phyloP scores from a whole-genome alignment of 495 filamentous ascomycete species.

The Astrothelium subdiscretum region DNA sequence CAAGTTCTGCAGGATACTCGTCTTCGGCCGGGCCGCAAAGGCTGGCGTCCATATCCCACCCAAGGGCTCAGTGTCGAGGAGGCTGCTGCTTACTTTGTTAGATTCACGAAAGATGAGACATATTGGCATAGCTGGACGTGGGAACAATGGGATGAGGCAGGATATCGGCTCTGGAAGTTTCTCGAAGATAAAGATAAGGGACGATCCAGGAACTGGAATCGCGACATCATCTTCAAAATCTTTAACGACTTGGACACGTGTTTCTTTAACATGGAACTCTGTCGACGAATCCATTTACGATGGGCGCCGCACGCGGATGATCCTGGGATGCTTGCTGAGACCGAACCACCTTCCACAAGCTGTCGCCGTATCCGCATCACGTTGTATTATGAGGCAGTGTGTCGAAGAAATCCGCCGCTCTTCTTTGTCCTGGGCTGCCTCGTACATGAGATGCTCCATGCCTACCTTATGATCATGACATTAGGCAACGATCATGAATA shows the following conservation, averaged over 20 bases:
- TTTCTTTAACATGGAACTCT: constrained; percentile 1
- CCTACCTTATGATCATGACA: not conserved
- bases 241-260: constrained; percentile 2
- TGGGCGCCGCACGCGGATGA: not conserved
- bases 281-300: not conserved
- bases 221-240: constrained; percentile 1
- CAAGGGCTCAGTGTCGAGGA: not conserved
- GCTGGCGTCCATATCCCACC: not conserved
- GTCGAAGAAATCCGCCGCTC: not conserved
- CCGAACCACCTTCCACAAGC: not conserved
- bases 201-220: not conserved
- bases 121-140: not conserved
- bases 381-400: not conserved
- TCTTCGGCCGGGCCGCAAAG: not conserved
- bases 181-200: not conserved
- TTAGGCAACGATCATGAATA: not conserved
- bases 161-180: not conserved
- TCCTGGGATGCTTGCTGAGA: not conserved
- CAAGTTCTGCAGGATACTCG: not conserved
- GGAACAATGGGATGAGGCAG: not conserved
- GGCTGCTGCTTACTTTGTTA: not conserved
- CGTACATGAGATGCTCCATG: not conserved
- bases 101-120: not conserved
- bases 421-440: not conserved
- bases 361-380: not conserved